Conservation (phyloP, 2,329 filamentous ascomycete genomes). For the Conoideocrella luteorostrata region DNA sequence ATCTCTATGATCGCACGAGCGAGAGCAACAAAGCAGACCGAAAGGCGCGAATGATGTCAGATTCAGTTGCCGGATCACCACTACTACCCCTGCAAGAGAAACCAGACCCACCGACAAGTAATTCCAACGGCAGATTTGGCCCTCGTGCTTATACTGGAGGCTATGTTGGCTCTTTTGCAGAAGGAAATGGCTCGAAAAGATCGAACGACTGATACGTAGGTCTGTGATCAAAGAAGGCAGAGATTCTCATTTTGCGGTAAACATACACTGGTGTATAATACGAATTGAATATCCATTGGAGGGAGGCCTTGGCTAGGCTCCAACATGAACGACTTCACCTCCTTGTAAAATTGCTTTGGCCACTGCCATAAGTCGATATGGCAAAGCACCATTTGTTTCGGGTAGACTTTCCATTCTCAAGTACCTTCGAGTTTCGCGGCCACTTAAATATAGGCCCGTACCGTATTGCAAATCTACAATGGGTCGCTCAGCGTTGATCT, state of each 20-base stretch:
- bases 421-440: too few species aligned
- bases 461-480: too few species aligned
- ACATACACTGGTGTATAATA: not conserved
- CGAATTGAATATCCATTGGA: too few species aligned
- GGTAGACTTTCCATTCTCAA: too few species aligned
- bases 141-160: constrained; percentile 40
- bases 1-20: constrained; percentile 90
- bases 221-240: constrained; percentile 16
- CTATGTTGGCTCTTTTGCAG: constrained; percentile 31
- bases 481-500: too few species aligned
- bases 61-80: constrained; percentile 29
- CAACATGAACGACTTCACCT: too few species aligned
- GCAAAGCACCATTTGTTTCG: too few species aligned
- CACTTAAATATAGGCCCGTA: too few species aligned
- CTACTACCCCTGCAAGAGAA: constrained; percentile 61
- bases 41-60: constrained; percentile 61
- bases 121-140: constrained; percentile 11
- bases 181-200: constrained; percentile 46
- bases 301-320: too few species aligned
- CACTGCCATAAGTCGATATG: too few species aligned
- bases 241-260: not conserved
- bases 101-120: constrained; percentile 3
- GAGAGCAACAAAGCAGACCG: constrained; percentile 84
- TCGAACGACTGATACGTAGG: constrained; percentile 41
- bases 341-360: too few species aligned